A percentile compares a stretch with the other conserved stretches of the same genome.
These are phyloP conservation scores for Chlamydomonas schloesseri DNA, from an alignment of 139 green algal species.

Conservation along the genomic window DNA sequence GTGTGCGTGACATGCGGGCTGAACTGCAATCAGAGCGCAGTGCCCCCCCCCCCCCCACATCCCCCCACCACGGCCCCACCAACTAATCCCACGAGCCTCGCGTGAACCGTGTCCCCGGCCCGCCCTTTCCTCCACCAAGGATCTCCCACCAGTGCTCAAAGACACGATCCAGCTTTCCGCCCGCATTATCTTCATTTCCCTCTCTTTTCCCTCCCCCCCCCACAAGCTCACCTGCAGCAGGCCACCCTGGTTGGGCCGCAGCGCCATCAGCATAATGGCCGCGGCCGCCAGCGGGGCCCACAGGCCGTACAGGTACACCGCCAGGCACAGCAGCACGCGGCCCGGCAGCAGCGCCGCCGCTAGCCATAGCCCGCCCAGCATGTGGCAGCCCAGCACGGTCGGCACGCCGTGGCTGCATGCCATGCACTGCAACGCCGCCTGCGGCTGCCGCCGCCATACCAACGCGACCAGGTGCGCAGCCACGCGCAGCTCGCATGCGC, in stretches of 20 bases:
- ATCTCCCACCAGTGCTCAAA: too few relatives aligned
- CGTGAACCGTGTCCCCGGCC: too few relatives aligned
- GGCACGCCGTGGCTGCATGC: conserved; percentile 31
- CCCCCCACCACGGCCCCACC: too few relatives aligned
- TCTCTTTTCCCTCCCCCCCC: too few relatives aligned
- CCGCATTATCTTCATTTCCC: too few relatives aligned
- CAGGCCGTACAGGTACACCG: conserved; percentile 6
- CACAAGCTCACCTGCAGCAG: conserved; percentile 1
- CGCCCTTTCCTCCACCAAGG: too few relatives aligned
- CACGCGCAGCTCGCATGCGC: conserved; percentile 2
- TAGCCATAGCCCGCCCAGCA: not conserved
- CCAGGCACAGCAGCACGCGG: not conserved
- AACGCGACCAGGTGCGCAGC: not conserved
- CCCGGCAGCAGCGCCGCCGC: conserved; percentile 2
- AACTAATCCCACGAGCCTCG: too few relatives aligned
- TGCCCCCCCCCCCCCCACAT: too few relatives aligned
- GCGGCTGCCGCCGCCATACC: not conserved
- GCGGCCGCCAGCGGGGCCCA: conserved; percentile 1
- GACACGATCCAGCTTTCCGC: too few relatives aligned
- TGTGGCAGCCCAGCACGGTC: conserved; percentile 10
- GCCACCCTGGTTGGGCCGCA: conserved; percentile 17
- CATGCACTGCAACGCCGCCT: conserved; percentile 28
- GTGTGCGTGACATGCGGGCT: too few relatives aligned
- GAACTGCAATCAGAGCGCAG: too few relatives aligned
- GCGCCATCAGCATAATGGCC: not conserved